Evolutionary conservation across 2,329 filamentous ascomycete species (phyloP).

Genomic region (Fusarium floridanum): DNA sequence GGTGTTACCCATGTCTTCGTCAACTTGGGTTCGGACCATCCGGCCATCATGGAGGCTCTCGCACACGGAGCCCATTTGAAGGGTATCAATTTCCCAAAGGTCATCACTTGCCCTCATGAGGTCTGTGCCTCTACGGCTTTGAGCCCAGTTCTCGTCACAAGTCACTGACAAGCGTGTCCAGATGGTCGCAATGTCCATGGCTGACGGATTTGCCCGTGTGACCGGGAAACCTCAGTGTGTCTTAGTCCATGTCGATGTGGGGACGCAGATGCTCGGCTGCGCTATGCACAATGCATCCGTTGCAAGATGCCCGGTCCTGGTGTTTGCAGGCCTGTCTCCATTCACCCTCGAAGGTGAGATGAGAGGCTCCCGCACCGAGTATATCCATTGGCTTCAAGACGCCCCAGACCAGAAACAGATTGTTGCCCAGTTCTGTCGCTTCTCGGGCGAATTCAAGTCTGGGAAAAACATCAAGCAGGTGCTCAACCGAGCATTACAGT

Average conservation of each 20-base stretch:
- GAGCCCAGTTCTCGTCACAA: background rate
- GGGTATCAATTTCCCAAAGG: constrained; percentile 3
- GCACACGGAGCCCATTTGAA: constrained; percentile 71
- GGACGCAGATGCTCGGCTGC: constrained; percentile 80
- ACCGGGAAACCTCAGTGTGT: constrained; percentile 80
- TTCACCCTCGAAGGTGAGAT: constrained; percentile 83
- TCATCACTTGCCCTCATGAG: constrained; percentile 20
- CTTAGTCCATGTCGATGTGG: constrained; percentile 84
- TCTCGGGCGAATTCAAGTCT: constrained; percentile 83
- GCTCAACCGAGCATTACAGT: constrained; percentile 84
- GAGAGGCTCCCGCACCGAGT: constrained; percentile 80
- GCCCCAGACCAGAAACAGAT: constrained; percentile 85
- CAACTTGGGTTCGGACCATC: constrained; percentile 77
- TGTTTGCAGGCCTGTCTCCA: constrained; percentile 82
- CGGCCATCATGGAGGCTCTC: constrained; percentile 82
- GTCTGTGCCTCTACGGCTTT: background rate
- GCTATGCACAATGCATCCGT: constrained; percentile 83
- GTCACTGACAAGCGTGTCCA: constrained; percentile 47
- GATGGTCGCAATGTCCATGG: constrained; percentile 88
- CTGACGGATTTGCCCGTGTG: constrained; percentile 80
- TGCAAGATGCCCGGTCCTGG: constrained; percentile 78
- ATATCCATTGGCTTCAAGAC: constrained; percentile 88
- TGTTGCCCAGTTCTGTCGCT: constrained; percentile 85
- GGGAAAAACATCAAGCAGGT: constrained; percentile 89
- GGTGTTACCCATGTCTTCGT: constrained; percentile 70